Percentiles rank a stretch among this genome's conserved stretches.
These are phyloP conservation scores for Plantago rigida DNA, from an alignment of 305 asterid species.

Conservation along the genomic window DNA sequence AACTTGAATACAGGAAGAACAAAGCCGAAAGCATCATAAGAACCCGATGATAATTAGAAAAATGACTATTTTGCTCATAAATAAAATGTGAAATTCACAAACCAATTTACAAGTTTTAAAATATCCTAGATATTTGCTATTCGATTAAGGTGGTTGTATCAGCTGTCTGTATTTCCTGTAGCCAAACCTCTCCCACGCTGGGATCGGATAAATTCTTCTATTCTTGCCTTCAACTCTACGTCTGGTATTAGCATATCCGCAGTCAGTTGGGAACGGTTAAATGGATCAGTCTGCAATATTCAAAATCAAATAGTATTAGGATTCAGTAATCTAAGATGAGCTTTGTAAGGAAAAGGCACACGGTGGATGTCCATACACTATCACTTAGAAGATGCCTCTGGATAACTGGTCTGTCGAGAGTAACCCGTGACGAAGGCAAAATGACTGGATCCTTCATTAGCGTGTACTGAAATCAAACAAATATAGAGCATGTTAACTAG, in stretches of 20 bases:
- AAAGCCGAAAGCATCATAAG: background rate
- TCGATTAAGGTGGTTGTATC: constrained; percentile 54
- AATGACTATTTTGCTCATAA: background rate
- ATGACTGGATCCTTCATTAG: constrained; percentile 94
- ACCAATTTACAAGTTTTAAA: constrained; percentile 38
- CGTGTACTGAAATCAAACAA: constrained; percentile 55
- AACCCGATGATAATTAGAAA: background rate
- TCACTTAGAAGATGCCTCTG: constrained; percentile 96
- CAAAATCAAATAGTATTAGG: constrained; percentile 22
- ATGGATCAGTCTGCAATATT: constrained; percentile 75
- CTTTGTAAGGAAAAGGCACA: background rate
- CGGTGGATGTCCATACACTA: constrained; percentile 32
- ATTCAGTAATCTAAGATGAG: background rate
- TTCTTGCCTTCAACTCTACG: constrained; percentile 74
- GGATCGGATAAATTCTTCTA: constrained; percentile 61
- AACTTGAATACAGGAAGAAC: background rate
- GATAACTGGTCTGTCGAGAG: constrained; percentile 77
- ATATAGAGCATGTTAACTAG: background rate
- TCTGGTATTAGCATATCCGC: constrained; percentile 80
- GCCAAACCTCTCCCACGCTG: constrained; percentile 43
- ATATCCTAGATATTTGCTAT: constrained; percentile 28
- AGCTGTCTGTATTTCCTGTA: constrained; percentile 50
- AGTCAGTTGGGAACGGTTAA: constrained; percentile 83
- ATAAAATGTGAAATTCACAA: constrained; percentile 8
- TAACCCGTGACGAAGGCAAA: constrained; percentile 74